Conservation (phyloP, 139 green algal species). For the Tetradesmus lagerheimii region DNA sequence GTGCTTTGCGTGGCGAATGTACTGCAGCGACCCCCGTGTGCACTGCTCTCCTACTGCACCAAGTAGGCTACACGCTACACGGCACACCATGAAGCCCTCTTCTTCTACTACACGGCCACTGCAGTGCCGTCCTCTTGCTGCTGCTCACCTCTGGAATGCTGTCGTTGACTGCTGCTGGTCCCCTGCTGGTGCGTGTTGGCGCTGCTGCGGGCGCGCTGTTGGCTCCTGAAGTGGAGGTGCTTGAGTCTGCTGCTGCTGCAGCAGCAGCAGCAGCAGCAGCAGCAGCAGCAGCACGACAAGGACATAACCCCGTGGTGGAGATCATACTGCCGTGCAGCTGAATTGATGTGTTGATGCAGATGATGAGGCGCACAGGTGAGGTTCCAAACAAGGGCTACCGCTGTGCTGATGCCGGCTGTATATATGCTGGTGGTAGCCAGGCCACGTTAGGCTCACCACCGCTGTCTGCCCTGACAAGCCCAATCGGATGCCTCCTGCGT, state of each 20-base stretch:
- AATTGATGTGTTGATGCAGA: no score
- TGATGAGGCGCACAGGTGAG: no score
- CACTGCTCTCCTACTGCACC: no score
- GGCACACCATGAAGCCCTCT: no score
- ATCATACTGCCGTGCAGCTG: no score
- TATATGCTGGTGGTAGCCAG: neutral
- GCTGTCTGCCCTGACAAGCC: neutral
- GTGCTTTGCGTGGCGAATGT: no score
- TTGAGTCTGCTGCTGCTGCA: neutral
- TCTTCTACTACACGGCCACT: no score
- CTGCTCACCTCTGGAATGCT: slow-evolving; percentile 34
- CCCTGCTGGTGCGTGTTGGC: slow-evolving; percentile 5
- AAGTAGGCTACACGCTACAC: no score
- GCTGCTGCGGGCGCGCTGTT: neutral
- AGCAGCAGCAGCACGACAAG: neutral
- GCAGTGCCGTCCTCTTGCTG: neutral
- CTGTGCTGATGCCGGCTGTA: neutral
- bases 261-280: neutral
- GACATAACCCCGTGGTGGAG: no score
- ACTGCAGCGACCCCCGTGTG: no score
- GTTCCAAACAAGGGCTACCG: no score
- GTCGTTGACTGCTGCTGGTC: slow-evolving; percentile 40
- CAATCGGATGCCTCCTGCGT: neutral
- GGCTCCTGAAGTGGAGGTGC: neutral
- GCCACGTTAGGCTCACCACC: neutral